A percentile compares a stretch with the other conserved stretches of the same genome.
Conservation (phyloP, 345 rosid genomes). For the Lenwebbia sp. region DNA sequence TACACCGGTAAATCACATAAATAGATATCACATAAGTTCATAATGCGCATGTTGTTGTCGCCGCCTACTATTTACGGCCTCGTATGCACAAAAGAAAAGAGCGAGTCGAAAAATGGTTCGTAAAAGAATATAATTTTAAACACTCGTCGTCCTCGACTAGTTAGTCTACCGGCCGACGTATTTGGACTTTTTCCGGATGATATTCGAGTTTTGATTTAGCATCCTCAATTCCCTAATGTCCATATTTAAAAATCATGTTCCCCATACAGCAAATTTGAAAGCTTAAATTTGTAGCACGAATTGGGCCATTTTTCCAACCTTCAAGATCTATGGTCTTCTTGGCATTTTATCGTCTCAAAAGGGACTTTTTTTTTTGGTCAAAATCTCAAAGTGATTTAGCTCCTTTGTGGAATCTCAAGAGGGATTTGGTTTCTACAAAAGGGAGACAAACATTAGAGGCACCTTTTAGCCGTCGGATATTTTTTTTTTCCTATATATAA, state of each 20-base stretch:
- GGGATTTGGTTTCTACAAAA: not conserved
- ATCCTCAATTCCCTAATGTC: not conserved
- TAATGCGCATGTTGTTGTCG: not conserved
- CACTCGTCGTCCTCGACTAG: not conserved
- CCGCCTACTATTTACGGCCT: fast-evolving
- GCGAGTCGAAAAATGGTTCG: no score
- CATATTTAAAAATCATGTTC: not conserved
- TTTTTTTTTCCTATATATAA: not conserved
- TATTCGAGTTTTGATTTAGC: not conserved
- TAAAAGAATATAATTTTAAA: not conserved
- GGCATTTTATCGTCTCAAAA: not conserved
- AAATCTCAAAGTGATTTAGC: not conserved
- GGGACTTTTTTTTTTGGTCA: no score
- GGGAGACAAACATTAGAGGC: not conserved
- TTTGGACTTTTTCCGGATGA: not conserved
- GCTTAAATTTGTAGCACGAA: not conserved
- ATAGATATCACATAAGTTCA: not conserved
- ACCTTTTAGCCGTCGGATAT: not conserved
- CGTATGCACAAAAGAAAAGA: not conserved
- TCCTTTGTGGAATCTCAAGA: not conserved
- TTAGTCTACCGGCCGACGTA: no score
- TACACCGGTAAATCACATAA: not conserved
- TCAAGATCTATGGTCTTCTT: not conserved
- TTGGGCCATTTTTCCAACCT: not conserved
- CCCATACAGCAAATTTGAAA: not conserved